Conservation (phyloP, 257 asterid species). For the Salvia rosmarinus region DNA sequence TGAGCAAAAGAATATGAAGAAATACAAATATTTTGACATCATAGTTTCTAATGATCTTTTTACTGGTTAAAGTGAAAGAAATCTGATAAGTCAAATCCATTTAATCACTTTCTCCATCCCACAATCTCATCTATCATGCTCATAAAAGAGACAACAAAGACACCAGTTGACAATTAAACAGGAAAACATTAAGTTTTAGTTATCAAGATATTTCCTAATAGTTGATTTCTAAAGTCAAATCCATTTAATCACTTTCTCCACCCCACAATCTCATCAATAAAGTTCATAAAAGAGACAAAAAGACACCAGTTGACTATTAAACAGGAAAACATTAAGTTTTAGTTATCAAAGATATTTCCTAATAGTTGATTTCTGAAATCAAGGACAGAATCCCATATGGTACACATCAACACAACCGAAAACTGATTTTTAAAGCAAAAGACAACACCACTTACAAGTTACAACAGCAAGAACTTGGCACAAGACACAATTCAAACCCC, state of each 20-base stretch:
- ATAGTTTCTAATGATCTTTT: background rate
- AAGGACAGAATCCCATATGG: background rate
- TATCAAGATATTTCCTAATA: background rate
- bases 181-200: background rate
- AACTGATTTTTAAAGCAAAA: background rate
- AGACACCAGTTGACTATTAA: too few species aligned
- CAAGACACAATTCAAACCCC: background rate
- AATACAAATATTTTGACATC: background rate
- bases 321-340: too few species aligned
- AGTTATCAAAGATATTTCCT: background rate
- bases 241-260: too few species aligned
- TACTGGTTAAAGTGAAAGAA: background rate
- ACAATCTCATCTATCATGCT: background rate
- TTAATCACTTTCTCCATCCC: background rate
- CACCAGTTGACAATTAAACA: background rate
- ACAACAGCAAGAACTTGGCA: background rate
- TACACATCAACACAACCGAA: background rate
- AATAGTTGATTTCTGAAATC: background rate
- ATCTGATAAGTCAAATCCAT: background rate
- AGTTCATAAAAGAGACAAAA: background rate
- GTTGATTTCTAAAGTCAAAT: too few species aligned
- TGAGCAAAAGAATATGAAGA: background rate
- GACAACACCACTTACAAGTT: background rate
- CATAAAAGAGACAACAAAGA: background rate
- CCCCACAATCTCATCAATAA: background rate